phyloP scores from a whole-genome alignment of 495 filamentous ascomycete species.

The Neurospora hispaniola region DNA sequence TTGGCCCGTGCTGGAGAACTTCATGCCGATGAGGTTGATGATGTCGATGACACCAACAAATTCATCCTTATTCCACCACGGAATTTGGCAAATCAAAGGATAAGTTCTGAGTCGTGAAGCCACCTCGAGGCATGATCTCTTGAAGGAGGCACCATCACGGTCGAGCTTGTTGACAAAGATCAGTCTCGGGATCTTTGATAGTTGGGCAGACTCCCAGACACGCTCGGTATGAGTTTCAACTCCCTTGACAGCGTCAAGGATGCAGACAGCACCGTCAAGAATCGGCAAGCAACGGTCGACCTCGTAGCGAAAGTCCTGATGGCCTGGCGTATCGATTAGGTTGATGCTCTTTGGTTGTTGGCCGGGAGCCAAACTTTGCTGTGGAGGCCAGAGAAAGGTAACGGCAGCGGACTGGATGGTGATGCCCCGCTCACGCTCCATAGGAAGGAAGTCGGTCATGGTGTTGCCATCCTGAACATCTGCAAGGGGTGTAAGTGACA shows the following conservation, averaged over 20 bases:
- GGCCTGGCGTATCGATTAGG: conserved; percentile 93
- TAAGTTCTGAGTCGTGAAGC: conserved; percentile 67
- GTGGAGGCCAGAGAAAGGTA: conserved; percentile 71
- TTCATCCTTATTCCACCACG: conserved; percentile 75
- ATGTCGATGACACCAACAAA: conserved; percentile 80
- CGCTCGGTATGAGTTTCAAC: conserved; percentile 98
- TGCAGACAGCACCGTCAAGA: conserved; percentile 90
- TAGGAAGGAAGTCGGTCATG: conserved; percentile 93
- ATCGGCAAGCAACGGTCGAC: conserved; percentile 88
- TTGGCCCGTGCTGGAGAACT: conserved; percentile 41
- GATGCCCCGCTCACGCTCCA: conserved; percentile 87
- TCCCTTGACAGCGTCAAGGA: conserved; percentile 91
- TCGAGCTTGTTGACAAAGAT: conserved; percentile 96
- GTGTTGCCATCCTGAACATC: conserved; percentile 97
- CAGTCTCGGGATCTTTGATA: conserved; percentile 75
- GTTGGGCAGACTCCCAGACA: conserved; percentile 85
- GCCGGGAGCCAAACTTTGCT: conserved; percentile 20
- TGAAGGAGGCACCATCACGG: conserved; percentile 85
- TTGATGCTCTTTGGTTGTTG: conserved; percentile 54
- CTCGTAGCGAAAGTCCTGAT: conserved; percentile 98
- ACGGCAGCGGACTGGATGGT: conserved; percentile 98
- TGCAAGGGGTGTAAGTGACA: conserved; percentile 18
- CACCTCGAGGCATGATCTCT: conserved; percentile 74
- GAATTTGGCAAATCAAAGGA: conserved; percentile 90
- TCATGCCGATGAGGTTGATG: conserved; percentile 43